Evolutionary conservation across 257 asterid genomes (phyloP), one percentile per base, ranked within the genome.

Genomic region (Penstemon eatonii): DNA sequence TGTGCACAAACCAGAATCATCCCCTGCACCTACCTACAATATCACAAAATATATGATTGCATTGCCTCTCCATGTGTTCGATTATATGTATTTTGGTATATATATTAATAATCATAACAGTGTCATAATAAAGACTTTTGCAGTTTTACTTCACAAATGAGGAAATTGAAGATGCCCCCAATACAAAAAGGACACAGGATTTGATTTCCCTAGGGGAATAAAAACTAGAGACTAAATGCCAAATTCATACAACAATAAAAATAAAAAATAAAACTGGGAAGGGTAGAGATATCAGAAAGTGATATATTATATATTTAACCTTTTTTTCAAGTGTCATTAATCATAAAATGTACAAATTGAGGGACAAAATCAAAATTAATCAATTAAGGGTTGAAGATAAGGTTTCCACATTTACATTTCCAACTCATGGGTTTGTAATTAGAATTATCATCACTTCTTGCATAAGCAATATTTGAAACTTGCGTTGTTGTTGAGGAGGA

Each of bases 391-490:
- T 87, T 85, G 86, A 89, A 84, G 60, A 92, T 84, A 74, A 80
- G 75, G 78, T 82, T 73, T 4, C 96, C 98, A 66, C 98, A 92
- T 83, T 89, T 92, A 79, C 98, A 89, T 79, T 92, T 92, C 96
- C 98, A 92, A 77, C 90, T 92, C 92, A 92, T 82, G 33, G 98
- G 98, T 90, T 92, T 92, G 96, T 92, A 89, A 65, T 92, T 81
- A 38, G 86, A 76, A 53, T 33, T 60, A 42, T 65, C 80, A 4
- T 76, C 73, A 8, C 66, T 76, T 56, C 78, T 60, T 11, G 45
- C 67, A 50, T 59, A 4, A 67, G 60, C 33, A 25, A 25, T 25
- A 25, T 25, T 25, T 1, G 18, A 15, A 15, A 15, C 18, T 15
- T 15, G 18, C 18, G 18, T 15, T 15, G 18, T 15, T 15, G 33